Evolutionary conservation across 192 early-diverging fungal species (phyloP).

Genomic region (Rhizoclosmatium globosum): DNA sequence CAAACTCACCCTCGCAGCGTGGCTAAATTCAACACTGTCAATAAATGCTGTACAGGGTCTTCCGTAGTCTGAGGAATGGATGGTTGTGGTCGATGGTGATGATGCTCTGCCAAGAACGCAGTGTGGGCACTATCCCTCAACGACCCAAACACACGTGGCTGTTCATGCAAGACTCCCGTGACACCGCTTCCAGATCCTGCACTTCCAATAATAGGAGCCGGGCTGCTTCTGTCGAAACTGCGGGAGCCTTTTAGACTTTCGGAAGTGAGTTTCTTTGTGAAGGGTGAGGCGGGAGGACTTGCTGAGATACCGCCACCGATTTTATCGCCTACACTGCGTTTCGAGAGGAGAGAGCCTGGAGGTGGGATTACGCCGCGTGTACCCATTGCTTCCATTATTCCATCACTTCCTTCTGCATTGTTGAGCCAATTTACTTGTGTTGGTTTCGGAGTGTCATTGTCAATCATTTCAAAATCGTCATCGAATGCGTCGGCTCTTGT

Average conservation of each 20-base stretch:
- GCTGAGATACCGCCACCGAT: background rate
- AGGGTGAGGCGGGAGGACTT: slow-evolving; percentile 24
- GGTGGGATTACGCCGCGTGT: background rate
- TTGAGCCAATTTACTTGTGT: slow-evolving; percentile 65
- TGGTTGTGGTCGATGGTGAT: slow-evolving; percentile 13
- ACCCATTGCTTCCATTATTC: slow-evolving; percentile 23
- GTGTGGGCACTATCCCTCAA: slow-evolving; percentile 48
- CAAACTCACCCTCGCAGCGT: slow-evolving; percentile 37
- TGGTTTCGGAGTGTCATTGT: slow-evolving; percentile 41
- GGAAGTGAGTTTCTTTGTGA: background rate
- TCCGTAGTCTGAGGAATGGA: slow-evolving; percentile 23
- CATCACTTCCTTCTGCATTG: slow-evolving; percentile 35
- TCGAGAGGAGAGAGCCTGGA: background rate
- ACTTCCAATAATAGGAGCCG: slow-evolving; percentile 15
- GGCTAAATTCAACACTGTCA: slow-evolving; percentile 49
- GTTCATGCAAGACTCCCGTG: slow-evolving; percentile 15
- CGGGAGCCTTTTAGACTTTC: slow-evolving; percentile 15
- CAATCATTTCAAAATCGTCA: slow-evolving; percentile 65
- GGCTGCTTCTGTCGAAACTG: slow-evolving; percentile 16
- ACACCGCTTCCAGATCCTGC: slow-evolving; percentile 12
- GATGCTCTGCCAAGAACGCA: slow-evolving; percentile 42
- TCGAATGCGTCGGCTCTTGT: background rate
- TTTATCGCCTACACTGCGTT: background rate
- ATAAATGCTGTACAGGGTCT: slow-evolving; percentile 33
- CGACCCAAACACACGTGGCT: slow-evolving; percentile 47